A percentile compares a stretch with the other conserved stretches of the same genome.
Evolutionary conservation across 371 early-diverging fungal genomes (phyloP).

Genomic region (Mucor mucedo): DNA sequence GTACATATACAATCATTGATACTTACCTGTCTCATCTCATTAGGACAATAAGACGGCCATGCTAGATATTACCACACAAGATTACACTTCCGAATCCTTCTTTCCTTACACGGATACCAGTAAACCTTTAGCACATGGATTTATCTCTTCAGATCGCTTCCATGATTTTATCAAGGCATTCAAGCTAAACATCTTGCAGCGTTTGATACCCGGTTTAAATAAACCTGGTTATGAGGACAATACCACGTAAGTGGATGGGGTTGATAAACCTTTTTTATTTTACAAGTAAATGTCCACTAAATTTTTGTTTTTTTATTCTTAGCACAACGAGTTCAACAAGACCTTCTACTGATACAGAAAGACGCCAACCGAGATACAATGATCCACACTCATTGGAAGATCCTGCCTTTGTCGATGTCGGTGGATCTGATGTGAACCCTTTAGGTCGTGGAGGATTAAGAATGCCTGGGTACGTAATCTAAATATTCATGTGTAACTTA

Average conservation of each 20-base stretch:
- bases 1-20: no score
- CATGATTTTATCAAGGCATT: conserved; percentile 64
- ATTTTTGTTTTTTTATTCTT: no score
- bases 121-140: conserved; percentile 60
- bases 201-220: conserved; percentile 67
- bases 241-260: not conserved
- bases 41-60: conserved; percentile 70
- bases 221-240: conserved; percentile 46
- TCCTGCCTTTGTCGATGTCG: conserved; percentile 54
- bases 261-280: not conserved
- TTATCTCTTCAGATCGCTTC: conserved; percentile 62
- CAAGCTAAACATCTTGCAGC: conserved; percentile 70
- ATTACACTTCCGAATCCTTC: conserved; percentile 62
- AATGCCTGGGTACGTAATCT: conserved; percentile 47
- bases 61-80: conserved; percentile 55
- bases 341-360: not conserved
- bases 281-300: no score
- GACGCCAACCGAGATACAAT: conserved; percentile 2
- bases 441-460: conserved; percentile 49
- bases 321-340: not conserved
- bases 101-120: conserved; percentile 51
- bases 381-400: conserved; percentile 11
- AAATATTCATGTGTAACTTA: not conserved
- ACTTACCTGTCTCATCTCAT: conserved; percentile 3
- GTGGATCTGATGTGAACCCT: conserved; percentile 63